Conservation (phyloP, 2,329 filamentous ascomycete genomes). For the Rhynchosporium agropyri region DNA sequence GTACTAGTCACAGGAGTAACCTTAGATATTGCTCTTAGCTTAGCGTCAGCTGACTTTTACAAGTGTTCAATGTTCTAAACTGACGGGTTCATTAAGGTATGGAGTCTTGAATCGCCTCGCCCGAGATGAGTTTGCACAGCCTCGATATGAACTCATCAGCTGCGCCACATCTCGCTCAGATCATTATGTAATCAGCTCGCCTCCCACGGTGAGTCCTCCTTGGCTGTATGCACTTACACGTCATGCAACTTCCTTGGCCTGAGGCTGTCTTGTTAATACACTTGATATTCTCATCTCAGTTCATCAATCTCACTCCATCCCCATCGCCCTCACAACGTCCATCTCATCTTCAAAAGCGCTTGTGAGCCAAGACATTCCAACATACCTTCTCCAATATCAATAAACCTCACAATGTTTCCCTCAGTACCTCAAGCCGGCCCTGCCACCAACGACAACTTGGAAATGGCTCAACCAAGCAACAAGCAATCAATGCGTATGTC, state of each 20-base stretch:
- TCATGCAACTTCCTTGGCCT: slow-evolving; percentile 5
- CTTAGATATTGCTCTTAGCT: no score
- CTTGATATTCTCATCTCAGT: not conserved
- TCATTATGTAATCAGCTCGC: slow-evolving; percentile 3
- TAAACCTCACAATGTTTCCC: slow-evolving; percentile 11
- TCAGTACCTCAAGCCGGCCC: slow-evolving; percentile 6
- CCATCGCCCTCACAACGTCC: not conserved
- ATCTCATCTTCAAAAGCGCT: no score
- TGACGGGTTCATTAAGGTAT: no score
- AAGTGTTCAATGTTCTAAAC: no score
- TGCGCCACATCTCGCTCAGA: slow-evolving; percentile 9
- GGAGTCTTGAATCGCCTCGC: no score
- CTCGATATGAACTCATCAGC: slow-evolving; percentile 1
- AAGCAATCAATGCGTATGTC: slow-evolving; percentile 27
- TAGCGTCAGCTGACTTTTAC: no score
- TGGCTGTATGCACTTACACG: slow-evolving; percentile 12
- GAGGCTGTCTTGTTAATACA: not conserved
- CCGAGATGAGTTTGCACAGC: no score
- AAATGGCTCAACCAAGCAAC: slow-evolving; percentile 23
- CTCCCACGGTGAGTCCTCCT: not conserved
- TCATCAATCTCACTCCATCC: not conserved
- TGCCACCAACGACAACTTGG: slow-evolving; percentile 14
- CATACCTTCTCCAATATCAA: not conserved
- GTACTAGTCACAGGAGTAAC: no score
- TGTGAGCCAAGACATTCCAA: not conserved